Evolutionary conservation across 2,329 filamentous ascomycete species (phyloP).

Genomic region (Hymenoscyphus fraxineus): DNA sequence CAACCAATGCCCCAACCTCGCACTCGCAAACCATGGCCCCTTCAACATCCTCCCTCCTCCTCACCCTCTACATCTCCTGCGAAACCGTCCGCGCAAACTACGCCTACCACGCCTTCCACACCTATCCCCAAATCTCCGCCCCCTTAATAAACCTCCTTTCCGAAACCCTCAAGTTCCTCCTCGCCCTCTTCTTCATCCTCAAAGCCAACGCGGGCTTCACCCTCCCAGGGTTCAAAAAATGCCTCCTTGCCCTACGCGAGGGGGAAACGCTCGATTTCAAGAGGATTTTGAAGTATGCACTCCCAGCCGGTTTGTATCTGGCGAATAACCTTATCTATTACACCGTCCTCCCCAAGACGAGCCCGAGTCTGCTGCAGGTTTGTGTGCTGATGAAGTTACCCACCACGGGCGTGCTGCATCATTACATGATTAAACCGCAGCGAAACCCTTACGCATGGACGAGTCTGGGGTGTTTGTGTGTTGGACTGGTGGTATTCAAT

Average conservation of each 20-base stretch:
- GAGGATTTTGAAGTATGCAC: constrained; percentile 19
- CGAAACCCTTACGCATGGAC: constrained; percentile 20
- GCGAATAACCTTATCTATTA: constrained; percentile 27
- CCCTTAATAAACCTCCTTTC: constrained; percentile 22
- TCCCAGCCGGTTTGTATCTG: constrained; percentile 24
- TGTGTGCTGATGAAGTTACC: constrained; percentile 26
- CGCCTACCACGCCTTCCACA: constrained; percentile 25
- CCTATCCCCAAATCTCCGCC: constrained; percentile 20
- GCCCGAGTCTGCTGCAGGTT: constrained; percentile 24
- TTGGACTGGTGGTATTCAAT: constrained; percentile 25
- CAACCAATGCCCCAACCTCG: no score
- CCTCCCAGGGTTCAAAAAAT: neutral
- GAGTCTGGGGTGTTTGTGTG: constrained; percentile 21
- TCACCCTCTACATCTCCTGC: constrained; percentile 15
- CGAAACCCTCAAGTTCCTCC: constrained; percentile 20
- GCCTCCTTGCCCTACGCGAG: neutral
- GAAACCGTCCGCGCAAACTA: constrained; percentile 27
- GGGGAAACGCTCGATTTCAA: constrained; percentile 7
- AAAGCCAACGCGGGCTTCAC: constrained; percentile 10
- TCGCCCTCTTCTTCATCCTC: constrained; percentile 19
- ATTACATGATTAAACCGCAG: constrained; percentile 24
- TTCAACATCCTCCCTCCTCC: constrained; percentile 17
- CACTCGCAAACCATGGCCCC: constrained; percentile 7
- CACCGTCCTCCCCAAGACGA: constrained; percentile 22
- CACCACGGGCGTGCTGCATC: constrained; percentile 25